A percentile compares a stretch with the other conserved stretches of the same genome.
Evolutionary conservation across 2,329 filamentous ascomycete species (phyloP).

Genomic region (Diaporthe ilicicola): DNA sequence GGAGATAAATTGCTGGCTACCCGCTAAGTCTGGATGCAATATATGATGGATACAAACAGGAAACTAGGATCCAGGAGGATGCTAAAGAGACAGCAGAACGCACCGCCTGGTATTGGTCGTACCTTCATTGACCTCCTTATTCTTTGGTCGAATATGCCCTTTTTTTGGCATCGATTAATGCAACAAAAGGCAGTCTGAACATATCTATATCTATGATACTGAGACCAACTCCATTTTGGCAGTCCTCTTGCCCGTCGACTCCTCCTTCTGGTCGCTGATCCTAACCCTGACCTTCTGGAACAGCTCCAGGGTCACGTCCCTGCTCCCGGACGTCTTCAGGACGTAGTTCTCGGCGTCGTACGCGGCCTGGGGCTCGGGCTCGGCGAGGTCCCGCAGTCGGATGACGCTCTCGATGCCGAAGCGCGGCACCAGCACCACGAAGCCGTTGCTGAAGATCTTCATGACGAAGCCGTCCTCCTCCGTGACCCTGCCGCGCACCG

Average conservation of each 20-base stretch:
- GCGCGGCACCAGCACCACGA: slow-evolving; percentile 93
- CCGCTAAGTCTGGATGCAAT: too few species aligned
- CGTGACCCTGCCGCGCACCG: slow-evolving; percentile 78
- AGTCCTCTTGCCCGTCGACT: slow-evolving; percentile 93
- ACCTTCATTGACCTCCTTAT: not conserved
- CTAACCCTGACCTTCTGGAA: slow-evolving; percentile 92
- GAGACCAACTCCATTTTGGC: slow-evolving; percentile 77
- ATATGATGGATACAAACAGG: too few species aligned
- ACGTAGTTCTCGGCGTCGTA: slow-evolving; percentile 90
- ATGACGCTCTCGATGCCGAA: slow-evolving; percentile 97
- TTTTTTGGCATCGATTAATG: not conserved
- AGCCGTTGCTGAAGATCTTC: slow-evolving; percentile 96
- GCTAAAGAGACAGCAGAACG: not conserved
- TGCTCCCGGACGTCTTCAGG: slow-evolving; percentile 67
- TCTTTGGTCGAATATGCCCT: not conserved
- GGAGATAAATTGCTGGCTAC: too few species aligned
- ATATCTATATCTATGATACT: slow-evolving; percentile 26
- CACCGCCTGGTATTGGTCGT: not conserved
- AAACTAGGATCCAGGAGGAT: too few species aligned
- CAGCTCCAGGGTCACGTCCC: slow-evolving; percentile 73
- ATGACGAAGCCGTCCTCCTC: slow-evolving; percentile 96
- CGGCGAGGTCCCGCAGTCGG: slow-evolving; percentile 81
- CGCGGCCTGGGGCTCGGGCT: slow-evolving; percentile 78
- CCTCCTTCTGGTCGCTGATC: slow-evolving; percentile 92
- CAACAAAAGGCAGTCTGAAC: not conserved